These are phyloP conservation scores for Wickerhamiella occidentalis DNA, from an alignment of 805 yeast species.

Conservation along the genomic window DNA sequence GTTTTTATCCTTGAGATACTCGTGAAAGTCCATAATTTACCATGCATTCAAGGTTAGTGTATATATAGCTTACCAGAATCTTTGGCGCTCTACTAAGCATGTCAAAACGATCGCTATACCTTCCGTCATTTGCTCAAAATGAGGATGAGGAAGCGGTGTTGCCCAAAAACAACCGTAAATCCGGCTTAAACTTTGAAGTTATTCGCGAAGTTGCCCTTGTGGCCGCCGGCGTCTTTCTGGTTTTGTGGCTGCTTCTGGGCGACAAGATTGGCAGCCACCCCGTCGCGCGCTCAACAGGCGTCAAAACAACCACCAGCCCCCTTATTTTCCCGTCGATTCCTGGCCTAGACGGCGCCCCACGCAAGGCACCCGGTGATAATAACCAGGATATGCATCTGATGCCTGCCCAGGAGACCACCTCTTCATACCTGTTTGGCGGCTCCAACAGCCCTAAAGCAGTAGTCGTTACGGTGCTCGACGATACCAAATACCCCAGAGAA, in stretches of 20 bases:
- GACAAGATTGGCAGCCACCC: slow-evolving; percentile 6
- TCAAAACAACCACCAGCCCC: slow-evolving; percentile 13
- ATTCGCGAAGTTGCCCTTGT: slow-evolving; percentile 21
- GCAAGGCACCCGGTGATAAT: slow-evolving; percentile 27
- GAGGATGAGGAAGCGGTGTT: slow-evolving; percentile 15
- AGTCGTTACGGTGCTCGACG: slow-evolving; percentile 74
- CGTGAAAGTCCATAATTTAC: slow-evolving; percentile 30
- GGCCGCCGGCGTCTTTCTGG: slow-evolving; percentile 19
- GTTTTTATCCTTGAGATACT: slow-evolving; percentile 51
- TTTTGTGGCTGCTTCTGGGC: slow-evolving; percentile 24
- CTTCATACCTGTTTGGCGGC: slow-evolving; percentile 19
- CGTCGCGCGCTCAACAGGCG: slow-evolving; percentile 8
- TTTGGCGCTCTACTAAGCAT: neutral
- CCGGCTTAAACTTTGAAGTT: slow-evolving; percentile 18
- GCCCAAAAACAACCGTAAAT: slow-evolving; percentile 10
- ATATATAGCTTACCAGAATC: too few species aligned
- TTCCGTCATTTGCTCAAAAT: slow-evolving; percentile 9
- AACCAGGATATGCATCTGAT: slow-evolving; percentile 14
- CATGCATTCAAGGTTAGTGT: too few species aligned
- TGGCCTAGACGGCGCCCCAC: slow-evolving; percentile 12
- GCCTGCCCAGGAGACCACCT: slow-evolving; percentile 9
- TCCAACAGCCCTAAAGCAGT: slow-evolving; percentile 33
- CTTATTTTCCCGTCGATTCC: slow-evolving; percentile 22
- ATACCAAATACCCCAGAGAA: slow-evolving; percentile 50
- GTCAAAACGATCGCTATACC: slow-evolving; percentile 9